Conservation (phyloP, 139 green algal species). For the Deuterostichococcus epilithicus region DNA sequence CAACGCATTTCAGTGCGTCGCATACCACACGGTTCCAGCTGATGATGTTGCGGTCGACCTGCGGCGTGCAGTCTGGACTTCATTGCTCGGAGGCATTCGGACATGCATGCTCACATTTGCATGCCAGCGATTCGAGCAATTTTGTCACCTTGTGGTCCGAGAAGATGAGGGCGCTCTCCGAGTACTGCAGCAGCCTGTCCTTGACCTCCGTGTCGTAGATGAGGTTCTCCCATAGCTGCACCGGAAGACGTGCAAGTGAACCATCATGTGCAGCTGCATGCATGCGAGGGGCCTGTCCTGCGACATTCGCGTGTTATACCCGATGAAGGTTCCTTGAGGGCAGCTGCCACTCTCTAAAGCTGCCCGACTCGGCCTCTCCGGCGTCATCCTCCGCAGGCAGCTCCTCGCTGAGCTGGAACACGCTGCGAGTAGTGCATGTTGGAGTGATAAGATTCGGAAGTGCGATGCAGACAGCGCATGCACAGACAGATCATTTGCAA, state of each 20-base stretch:
- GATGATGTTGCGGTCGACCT: slow-evolving; percentile 83
- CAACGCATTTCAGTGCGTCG: background rate
- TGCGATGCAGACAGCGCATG: background rate
- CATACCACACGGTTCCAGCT: background rate
- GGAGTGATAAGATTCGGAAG: background rate
- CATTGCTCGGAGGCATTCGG: too few relatives aligned
- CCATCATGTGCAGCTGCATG: background rate
- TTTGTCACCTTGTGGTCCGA: slow-evolving; percentile 58
- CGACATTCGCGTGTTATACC: background rate
- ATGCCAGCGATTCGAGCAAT: too few relatives aligned
- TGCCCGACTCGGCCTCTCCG: slow-evolving; percentile 57
- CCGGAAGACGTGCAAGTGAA: slow-evolving; percentile 49
- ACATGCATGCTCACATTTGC: too few relatives aligned
- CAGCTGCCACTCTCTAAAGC: slow-evolving; percentile 75
- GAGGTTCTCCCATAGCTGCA: slow-evolving; percentile 68
- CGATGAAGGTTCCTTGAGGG: slow-evolving; percentile 33
- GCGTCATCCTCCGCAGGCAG: slow-evolving; percentile 69
- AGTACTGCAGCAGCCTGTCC: slow-evolving; percentile 75
- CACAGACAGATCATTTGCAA: too few relatives aligned
- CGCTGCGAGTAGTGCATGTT: background rate
- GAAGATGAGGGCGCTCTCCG: slow-evolving; percentile 84
- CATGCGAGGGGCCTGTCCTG: background rate
- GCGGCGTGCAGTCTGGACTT: too few relatives aligned
- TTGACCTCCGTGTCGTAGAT: slow-evolving; percentile 64
- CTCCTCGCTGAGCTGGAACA: slow-evolving; percentile 60